A percentile compares a stretch with the other conserved stretches of the same genome.
These are phyloP conservation scores for Sugiyamaella pinicola DNA, from an alignment of 1,139 yeast species.

Conservation along the genomic window DNA sequence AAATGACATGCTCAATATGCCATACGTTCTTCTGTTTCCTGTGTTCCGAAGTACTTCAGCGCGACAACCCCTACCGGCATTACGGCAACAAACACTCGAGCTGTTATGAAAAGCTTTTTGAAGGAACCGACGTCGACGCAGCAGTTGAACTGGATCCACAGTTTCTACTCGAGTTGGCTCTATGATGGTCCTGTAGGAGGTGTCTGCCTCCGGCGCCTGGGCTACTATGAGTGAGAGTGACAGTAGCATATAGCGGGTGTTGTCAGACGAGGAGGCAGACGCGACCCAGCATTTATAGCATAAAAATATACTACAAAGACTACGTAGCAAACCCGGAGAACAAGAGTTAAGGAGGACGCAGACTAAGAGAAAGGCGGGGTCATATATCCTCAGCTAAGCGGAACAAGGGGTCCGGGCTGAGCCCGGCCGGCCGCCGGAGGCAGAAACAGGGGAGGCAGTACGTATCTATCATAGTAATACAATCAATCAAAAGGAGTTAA, in stretches of 20 bases:
- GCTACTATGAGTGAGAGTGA: no score
- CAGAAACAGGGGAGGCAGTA: not conserved
- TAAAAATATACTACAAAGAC: no score
- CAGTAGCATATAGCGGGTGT: not conserved
- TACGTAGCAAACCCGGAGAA: no score
- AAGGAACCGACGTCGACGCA: conserved; percentile 49
- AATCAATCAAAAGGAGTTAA: conserved; percentile 49
- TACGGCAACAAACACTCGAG: conserved; percentile 48
- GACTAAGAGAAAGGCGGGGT: no score
- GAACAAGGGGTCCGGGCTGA: conserved; percentile 8
- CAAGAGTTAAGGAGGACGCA: no score
- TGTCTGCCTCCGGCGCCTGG: no score
- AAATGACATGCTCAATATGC: conserved; percentile 62
- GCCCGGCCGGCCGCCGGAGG: conserved; percentile 18
- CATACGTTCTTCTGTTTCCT: conserved; percentile 56
- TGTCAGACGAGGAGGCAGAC: no score
- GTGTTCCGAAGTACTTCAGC: conserved; percentile 52
- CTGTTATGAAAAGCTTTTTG: conserved; percentile 58
- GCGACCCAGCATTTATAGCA: no score
- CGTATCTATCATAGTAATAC: not conserved
- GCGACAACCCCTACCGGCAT: conserved; percentile 57
- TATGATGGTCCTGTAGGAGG: no score
- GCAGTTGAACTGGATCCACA: conserved; percentile 39
- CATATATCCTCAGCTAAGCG: not conserved
- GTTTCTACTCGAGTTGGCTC: conserved; percentile 9